Base-by-base conservation (phyloP, 202 grass and related monocot genomes). In the Schoenoplectus tabernaemontani region DNA sequence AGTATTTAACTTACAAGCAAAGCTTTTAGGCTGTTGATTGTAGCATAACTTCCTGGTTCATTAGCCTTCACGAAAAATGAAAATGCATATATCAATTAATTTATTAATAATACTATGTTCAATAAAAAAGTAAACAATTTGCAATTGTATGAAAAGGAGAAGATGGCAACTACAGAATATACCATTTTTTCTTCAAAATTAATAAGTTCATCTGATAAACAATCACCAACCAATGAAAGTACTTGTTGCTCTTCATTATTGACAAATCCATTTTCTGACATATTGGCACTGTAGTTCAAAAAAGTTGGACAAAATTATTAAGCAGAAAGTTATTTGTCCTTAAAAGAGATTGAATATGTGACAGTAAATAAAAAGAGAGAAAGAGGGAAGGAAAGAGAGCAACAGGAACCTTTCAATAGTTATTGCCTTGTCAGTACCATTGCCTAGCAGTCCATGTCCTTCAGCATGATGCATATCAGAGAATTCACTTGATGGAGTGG, bases 21-120 rank as follows among this genome's bases (percentile, higher is more conserved):
- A 79, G 77, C 77, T 62, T 62, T 79, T 24, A 79, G 43, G 41
- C 77, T 79, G 43, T 62, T 64, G 41, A 79, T 79, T 60, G 57
- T 26, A 46, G 44, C 59, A 62, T 64, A 59, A 79, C 19, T 47
- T 23, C 77, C 77, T 39, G 59, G 56, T 64, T 46, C 58, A 48
- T 48, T 62, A n/a, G 46, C 77, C 77, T 79, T 64, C 34, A 3
- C 26, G 5, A 34, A 44, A 79, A 32, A 64, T 64, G 32, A 79
- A 10, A 79, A 33, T 33, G 26, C 3, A 74, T 53, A n/a, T 1
- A 73, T 51, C 26, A 51, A 74, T 33, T 33, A 74, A 17, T 53
- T 51, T 74, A 33, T 17, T 9, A 33, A n/a, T 19, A 43, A 74
- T 4, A 44, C 41, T 41, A 69, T 47, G 10, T 70, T 15, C 1